A percentile compares a stretch with the other conserved stretches of the same genome.
These are phyloP conservation scores for Fusarium sp. DNA, from an alignment of 2,329 filamentous ascomycete genomes.

Conservation along the genomic window DNA sequence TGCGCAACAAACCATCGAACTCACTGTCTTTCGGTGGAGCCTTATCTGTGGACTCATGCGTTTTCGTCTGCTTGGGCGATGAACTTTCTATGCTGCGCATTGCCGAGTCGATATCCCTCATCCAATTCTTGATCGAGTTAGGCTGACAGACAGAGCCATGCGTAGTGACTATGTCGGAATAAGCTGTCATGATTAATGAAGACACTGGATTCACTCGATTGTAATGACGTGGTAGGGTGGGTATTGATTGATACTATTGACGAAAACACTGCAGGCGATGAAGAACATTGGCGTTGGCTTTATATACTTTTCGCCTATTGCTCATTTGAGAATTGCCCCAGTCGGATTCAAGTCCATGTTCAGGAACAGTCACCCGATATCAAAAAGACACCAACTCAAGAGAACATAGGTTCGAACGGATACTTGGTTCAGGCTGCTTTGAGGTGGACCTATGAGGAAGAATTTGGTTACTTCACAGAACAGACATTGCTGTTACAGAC, in stretches of 20 bases:
- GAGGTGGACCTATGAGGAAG: no score
- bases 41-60: neutral
- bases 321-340: no score
- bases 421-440: no score
- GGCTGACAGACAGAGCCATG: neutral
- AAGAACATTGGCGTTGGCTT: neutral
- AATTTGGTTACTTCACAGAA: no score
- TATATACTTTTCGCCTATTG: neutral
- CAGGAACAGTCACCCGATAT: no score
- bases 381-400: fast-evolving
- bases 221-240: fast-evolving
- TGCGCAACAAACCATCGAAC: neutral
- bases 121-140: neutral
- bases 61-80: neutral
- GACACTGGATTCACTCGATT: neutral
- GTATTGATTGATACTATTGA: neutral
- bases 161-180: neutral
- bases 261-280: neutral
- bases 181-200: neutral
- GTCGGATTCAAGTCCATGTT: no score
- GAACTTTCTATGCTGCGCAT: neutral
- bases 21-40: neutral
- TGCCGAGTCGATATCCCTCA: neutral
- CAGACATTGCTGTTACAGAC: no score
- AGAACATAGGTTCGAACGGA: no score